Evolutionary conservation across 768 basidiomycete species (phyloP).

Genomic region (Boletus bicolor): DNA sequence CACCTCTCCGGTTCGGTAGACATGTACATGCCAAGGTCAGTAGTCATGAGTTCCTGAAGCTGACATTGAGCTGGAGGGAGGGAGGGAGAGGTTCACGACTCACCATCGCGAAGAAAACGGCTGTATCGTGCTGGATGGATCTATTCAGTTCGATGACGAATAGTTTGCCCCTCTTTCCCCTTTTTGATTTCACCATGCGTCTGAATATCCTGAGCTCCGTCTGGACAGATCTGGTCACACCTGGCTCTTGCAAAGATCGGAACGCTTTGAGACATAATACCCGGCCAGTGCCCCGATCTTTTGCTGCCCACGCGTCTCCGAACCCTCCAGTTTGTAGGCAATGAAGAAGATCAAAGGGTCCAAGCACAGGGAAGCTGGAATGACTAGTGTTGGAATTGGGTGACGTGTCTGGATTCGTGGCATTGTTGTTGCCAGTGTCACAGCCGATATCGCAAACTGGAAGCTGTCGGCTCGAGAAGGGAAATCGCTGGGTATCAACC

Average conservation of each 20-base stretch:
- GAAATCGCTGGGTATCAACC: background rate
- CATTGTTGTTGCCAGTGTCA: background rate
- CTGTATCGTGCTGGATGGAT: slow-evolving; percentile 30
- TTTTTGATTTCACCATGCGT: slow-evolving; percentile 28
- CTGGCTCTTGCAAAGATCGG: slow-evolving; percentile 7
- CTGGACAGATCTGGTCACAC: slow-evolving; percentile 17
- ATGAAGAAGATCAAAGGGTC: slow-evolving; percentile 24
- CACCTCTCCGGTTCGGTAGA: slow-evolving; percentile 19
- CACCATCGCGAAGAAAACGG: slow-evolving; percentile 41
- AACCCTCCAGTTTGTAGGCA: slow-evolving; percentile 21
- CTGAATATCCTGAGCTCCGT: slow-evolving; percentile 37
- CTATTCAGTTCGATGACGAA: slow-evolving; percentile 42
- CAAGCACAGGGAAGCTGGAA: slow-evolving; percentile 20
- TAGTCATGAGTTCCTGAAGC: slow-evolving; percentile 40
- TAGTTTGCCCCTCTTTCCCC: slow-evolving; percentile 20
- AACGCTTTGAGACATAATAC: slow-evolving; percentile 41
- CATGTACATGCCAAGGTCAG: slow-evolving; percentile 35
- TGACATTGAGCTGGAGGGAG: background rate
- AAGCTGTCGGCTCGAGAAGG: background rate
- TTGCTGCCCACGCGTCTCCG: slow-evolving; percentile 22
- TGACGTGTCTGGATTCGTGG: background rate
- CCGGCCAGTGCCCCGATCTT: slow-evolving; percentile 27
- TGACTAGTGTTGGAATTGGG: background rate
- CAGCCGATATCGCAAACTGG: background rate
- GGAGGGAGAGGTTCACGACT: slow-evolving; percentile 1